Conservation (phyloP, 2,329 filamentous ascomycete genomes). For the Sarocladium brachiariae region DNA sequence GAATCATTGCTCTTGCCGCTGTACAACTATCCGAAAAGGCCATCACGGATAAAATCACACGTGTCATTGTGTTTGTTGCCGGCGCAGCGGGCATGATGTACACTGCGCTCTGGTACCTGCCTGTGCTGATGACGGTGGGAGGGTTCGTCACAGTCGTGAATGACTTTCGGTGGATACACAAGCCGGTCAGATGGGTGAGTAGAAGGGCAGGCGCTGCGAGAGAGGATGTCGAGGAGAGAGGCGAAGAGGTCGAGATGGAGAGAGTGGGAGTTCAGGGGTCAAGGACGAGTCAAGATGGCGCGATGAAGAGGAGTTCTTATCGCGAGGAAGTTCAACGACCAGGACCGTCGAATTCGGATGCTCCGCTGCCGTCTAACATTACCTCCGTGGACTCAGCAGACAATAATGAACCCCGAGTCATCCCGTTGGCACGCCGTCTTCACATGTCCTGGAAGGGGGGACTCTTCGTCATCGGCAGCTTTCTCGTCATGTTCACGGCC, state of each 20-base stretch:
- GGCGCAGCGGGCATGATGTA: conserved; percentile 62
- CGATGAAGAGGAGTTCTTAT: background rate
- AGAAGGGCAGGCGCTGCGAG: background rate
- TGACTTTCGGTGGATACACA: conserved; percentile 12
- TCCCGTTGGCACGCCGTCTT: conserved; percentile 27
- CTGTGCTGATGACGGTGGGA: conserved; percentile 50
- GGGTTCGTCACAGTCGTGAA: conserved; percentile 32
- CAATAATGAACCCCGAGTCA: conserved; percentile 22
- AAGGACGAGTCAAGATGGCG: too few relatives aligned
- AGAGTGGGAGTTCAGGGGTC: background rate
- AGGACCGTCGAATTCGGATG: background rate
- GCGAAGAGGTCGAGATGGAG: background rate
- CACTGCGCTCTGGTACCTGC: conserved; percentile 70
- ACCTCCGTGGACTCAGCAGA: background rate
- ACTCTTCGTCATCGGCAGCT: conserved; percentile 33
- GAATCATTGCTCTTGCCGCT: conserved; percentile 63
- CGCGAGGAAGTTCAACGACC: background rate
- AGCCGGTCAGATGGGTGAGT: conserved; percentile 9
- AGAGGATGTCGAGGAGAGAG: background rate
- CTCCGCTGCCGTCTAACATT: background rate
- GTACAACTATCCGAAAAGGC: conserved; percentile 61
- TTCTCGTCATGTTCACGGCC: conserved; percentile 49
- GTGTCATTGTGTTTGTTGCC: conserved; percentile 56
- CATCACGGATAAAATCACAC: conserved; percentile 56
- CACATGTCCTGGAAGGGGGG: conserved; percentile 40